Percentiles rank a stretch among this genome's conserved stretches.
These are phyloP conservation scores for Boletellus ananiceps DNA, from an alignment of 768 basidiomycete genomes.

Conservation along the genomic window DNA sequence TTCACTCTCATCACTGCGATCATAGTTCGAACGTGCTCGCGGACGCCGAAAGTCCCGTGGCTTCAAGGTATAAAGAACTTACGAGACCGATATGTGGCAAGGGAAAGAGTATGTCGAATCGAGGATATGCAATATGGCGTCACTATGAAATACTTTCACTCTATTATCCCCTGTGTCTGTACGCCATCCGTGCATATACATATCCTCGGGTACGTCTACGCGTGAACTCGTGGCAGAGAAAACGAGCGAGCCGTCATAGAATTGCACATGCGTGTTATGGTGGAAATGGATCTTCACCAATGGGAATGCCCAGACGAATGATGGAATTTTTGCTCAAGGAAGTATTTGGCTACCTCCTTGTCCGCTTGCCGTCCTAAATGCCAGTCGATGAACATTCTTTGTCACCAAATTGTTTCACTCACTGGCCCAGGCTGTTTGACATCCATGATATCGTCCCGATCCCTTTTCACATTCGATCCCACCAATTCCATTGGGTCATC, in stretches of 20 bases:
- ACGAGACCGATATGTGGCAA: conserved; percentile 33
- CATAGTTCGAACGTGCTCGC: conserved; percentile 92
- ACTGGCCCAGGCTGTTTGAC: conserved; percentile 11
- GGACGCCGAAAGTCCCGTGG: conserved; percentile 98
- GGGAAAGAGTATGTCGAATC: conserved; percentile 19
- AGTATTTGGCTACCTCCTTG: conserved; percentile 6
- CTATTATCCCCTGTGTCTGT: conserved; percentile 19
- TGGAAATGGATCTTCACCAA: too few species aligned
- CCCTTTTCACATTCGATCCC: conserved; percentile 17
- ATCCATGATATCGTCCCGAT: conserved; percentile 19
- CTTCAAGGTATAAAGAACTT: conserved; percentile 79
- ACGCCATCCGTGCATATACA: conserved; percentile 25
- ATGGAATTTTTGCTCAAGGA: not conserved
- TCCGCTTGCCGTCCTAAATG: conserved; percentile 22
- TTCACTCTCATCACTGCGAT: conserved; percentile 1
- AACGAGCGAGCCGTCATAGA: not conserved
- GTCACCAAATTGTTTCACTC: not conserved
- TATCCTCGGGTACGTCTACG: conserved; percentile 11
- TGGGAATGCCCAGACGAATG: not conserved
- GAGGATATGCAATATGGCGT: conserved; percentile 34
- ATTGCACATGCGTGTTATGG: not conserved
- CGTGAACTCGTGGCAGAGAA: not conserved
- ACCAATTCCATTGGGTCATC: conserved; percentile 14
- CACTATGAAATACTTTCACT: conserved; percentile 20
- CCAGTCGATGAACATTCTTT: not conserved